Conservation (phyloP, 352 stramenopile genomes). For the Thraustotheca clavata region DNA sequence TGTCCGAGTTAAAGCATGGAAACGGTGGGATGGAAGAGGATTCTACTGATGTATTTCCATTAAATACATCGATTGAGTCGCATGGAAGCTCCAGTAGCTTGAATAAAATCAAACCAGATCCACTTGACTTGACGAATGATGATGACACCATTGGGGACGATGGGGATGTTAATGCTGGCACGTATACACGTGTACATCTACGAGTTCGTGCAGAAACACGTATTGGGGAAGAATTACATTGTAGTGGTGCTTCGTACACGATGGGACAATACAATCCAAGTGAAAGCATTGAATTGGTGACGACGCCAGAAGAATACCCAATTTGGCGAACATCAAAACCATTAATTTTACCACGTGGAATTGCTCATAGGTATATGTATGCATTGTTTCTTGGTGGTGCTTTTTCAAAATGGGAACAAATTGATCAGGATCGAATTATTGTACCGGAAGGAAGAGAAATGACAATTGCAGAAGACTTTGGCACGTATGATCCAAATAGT, state of each 20-base stretch:
- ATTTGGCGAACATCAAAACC: conserved; percentile 92
- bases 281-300: conserved; percentile 91
- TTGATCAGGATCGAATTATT: conserved; percentile 57
- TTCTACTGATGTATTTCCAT: too few relatives aligned
- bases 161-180: conserved; percentile 71
- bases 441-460: conserved; percentile 74
- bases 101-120: neutral
- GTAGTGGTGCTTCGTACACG: conserved; percentile 68
- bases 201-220: conserved; percentile 57
- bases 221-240: conserved; percentile 68
- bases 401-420: conserved; percentile 79
- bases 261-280: conserved; percentile 86
- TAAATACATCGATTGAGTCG: too few relatives aligned
- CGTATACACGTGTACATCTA: conserved; percentile 73
- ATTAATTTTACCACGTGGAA: conserved; percentile 83
- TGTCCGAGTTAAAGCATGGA: neutral
- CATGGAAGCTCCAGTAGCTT: neutral
- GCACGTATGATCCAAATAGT: conserved; percentile 52
- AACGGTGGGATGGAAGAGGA: neutral
- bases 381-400: conserved; percentile 76
- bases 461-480: conserved; percentile 67
- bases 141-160: conserved; percentile 4
- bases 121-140: conserved; percentile 1
- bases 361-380: conserved; percentile 88
- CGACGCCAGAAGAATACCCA: conserved; percentile 93